Evolutionary conservation across 2,329 filamentous ascomycete species (phyloP), one percentile per base, ranked within the genome.

Genomic region (Penicillium digitatum): DNA sequence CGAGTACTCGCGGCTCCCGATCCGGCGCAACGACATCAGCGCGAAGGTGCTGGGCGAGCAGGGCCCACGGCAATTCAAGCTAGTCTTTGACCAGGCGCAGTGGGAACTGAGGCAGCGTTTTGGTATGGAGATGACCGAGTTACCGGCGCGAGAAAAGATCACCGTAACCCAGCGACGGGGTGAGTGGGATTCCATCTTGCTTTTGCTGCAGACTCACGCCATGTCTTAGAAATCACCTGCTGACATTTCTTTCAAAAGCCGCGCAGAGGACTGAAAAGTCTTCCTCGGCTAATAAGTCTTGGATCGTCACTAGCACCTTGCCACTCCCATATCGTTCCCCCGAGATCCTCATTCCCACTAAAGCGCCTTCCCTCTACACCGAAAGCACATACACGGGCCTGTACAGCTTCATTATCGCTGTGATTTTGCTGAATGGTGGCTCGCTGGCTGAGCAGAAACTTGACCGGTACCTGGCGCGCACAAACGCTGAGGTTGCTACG

Each of bases 71-170:
- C 78, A 85, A 34, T 97, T 96, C 71, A 91, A 85, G 69, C 72
- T 76, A 12, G 84, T 96, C 3, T 96, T 96, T 66, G 82, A 83
- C 0, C 78, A 82, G 38, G 90, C 93, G 39, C 93, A 99, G 71
- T 74, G 78, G 32, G 82, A 88, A 62, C 77, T 99, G 35, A 78
- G 81, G 45, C 76, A 76, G 2, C 81, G 86, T 1, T 97, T 96
- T 74, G 94, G 94, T n/a, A 96, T 97, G 91, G 82, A 92, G 70
- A 82, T 99, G 80, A 80, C 84, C 4, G 92, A 96, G 74, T 79
- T 97, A 47, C 91, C 94, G 0, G 79, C 82, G 1, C 83, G 82
- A 66, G 93, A 96, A 67, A 95, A 91, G 72, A 81, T 89, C 46
- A 90, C 90, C 0, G 74, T 96, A 32, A 85, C 85, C 56, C 89